These are phyloP conservation scores for Botrytis tulipae DNA, from an alignment of 2,329 filamentous ascomycete species.

Conservation along the genomic window DNA sequence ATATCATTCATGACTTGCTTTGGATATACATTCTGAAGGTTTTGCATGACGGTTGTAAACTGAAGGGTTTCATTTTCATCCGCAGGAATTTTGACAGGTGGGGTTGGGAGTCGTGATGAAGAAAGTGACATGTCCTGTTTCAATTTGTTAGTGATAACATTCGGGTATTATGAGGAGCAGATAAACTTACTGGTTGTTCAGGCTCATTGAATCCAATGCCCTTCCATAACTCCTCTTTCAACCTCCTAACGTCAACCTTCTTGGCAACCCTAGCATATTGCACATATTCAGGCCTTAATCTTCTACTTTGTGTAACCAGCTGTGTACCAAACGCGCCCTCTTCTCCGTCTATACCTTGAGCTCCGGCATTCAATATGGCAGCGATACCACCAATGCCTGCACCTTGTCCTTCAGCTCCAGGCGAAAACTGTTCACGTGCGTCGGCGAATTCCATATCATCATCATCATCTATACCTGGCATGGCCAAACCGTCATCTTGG, in stretches of 20 bases:
- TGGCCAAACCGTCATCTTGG: conserved; percentile 76
- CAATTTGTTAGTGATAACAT: neutral
- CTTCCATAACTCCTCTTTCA: conserved; percentile 71
- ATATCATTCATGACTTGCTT: conserved; percentile 88
- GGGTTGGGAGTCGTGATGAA: conserved; percentile 38
- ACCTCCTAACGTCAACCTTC: conserved; percentile 66
- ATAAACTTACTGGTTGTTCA: conserved; percentile 45
- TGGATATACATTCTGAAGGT: conserved; percentile 80
- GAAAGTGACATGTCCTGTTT: conserved; percentile 15
- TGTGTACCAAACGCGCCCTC: conserved; percentile 59
- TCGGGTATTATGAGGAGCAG: neutral
- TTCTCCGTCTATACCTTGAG: conserved; percentile 42
- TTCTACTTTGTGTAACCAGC: conserved; percentile 62
- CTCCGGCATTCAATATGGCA: conserved; percentile 50
- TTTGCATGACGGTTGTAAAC: conserved; percentile 91
- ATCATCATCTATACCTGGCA: conserved; percentile 58
- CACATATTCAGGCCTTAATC: conserved; percentile 65
- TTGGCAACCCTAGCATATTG: conserved; percentile 69
- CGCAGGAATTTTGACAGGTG: conserved; percentile 37
- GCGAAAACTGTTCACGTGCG: conserved; percentile 75
- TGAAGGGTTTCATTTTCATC: conserved; percentile 57
- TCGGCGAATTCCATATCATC: conserved; percentile 77
- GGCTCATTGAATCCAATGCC: conserved; percentile 58
- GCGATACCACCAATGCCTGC: conserved; percentile 49
- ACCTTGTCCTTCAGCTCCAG: conserved; percentile 51